These are phyloP conservation scores for Hypoxylon sp. DNA, from an alignment of 2,329 filamentous ascomycete genomes.

Conservation along the genomic window DNA sequence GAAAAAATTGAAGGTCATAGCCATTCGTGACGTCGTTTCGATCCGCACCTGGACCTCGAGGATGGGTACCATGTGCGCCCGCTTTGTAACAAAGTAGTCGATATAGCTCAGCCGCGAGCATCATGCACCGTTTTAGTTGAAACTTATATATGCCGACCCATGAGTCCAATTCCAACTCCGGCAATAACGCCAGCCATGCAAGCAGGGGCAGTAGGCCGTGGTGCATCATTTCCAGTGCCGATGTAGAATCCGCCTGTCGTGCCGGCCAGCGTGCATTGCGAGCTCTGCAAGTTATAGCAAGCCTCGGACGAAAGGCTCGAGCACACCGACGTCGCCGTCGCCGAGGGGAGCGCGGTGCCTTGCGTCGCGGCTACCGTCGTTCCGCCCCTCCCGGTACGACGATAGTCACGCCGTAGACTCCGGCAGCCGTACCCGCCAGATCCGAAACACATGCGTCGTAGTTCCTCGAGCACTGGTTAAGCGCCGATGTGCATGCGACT, in stretches of 20 bases:
- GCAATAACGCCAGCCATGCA: conserved; percentile 53
- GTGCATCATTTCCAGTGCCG: conserved; percentile 50
- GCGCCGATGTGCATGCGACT: conserved; percentile 67
- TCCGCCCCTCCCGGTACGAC: conserved; percentile 68
- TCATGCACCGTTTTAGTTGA: background rate
- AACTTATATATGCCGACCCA: conserved; percentile 49
- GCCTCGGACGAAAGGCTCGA: conserved; percentile 68
- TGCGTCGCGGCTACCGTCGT: conserved; percentile 65
- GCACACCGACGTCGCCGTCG: conserved; percentile 69
- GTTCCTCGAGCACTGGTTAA: conserved; percentile 67
- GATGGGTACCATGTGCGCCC: conserved; percentile 7
- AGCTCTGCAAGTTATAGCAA: conserved; percentile 62
- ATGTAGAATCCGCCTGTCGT: conserved; percentile 49
- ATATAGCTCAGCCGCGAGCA: background rate
- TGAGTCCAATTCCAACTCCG: conserved; percentile 53
- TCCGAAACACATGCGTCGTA: conserved; percentile 68
- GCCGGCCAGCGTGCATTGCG: conserved; percentile 57
- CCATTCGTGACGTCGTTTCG: conserved; percentile 41
- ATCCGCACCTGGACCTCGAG: conserved; percentile 4
- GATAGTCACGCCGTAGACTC: conserved; percentile 68
- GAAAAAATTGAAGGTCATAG: conserved; percentile 27
- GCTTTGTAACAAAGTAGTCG: background rate
- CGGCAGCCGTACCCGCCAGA: conserved; percentile 60
- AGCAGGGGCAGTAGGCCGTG: conserved; percentile 49
- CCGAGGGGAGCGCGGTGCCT: conserved; percentile 58